These are phyloP conservation scores for Pholiota molesta DNA, from an alignment of 768 basidiomycete genomes.

Conservation along the genomic window DNA sequence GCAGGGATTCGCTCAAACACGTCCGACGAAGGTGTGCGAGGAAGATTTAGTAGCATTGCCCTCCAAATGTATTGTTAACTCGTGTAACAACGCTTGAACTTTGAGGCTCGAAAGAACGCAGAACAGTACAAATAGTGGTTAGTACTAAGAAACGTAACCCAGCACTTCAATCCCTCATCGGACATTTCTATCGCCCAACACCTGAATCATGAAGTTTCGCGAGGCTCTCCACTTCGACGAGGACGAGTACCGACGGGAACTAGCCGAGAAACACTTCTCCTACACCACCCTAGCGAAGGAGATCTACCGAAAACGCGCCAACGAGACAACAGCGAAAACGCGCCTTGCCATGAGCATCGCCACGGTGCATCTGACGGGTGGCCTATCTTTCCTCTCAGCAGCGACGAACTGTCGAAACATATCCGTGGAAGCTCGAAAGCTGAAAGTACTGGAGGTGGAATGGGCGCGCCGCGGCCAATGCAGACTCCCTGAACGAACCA, in stretches of 20 bases:
- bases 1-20: too few species aligned
- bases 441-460: not conserved
- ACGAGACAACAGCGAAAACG: not conserved
- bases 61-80: too few species aligned
- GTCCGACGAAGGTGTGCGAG: too few species aligned
- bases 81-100: too few species aligned
- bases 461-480: not conserved
- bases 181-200: too few species aligned
- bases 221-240: conserved; percentile 1
- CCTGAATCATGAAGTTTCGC: not conserved
- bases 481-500: not conserved
- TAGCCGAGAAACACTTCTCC: not conserved
- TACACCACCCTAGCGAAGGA: not conserved
- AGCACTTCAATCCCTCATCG: too few species aligned
- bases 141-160: too few species aligned
- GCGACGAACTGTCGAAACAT: not conserved
- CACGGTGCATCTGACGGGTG: not conserved
- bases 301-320: not conserved
- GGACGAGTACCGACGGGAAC: not conserved
- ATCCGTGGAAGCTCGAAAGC: conserved; percentile 1
- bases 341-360: not conserved
- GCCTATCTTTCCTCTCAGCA: not conserved
- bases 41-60: too few species aligned
- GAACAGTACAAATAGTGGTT: too few species aligned
- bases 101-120: too few species aligned